A percentile compares a stretch with the other conserved stretches of the same genome.
phyloP scores from a whole-genome alignment of 2,329 filamentous ascomycete species.

The Epichloe bromicola region DNA sequence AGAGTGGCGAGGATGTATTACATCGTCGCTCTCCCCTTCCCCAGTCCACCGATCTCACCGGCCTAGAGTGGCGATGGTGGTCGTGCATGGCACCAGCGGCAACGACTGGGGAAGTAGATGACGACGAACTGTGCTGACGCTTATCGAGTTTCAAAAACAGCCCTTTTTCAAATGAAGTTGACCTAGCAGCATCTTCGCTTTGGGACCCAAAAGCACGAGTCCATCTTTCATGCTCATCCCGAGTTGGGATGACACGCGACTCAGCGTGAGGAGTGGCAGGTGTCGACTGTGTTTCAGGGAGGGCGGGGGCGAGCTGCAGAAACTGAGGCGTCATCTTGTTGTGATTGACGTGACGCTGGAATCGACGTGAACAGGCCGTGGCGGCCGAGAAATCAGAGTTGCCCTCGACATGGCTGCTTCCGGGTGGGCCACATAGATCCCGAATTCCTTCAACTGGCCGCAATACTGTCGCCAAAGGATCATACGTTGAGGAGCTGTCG shows the following conservation, averaged over 20 bases:
- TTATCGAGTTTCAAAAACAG: slow-evolving; percentile 48
- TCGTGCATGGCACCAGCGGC: slow-evolving; percentile 46
- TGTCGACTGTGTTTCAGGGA: slow-evolving; percentile 16
- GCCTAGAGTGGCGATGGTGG: slow-evolving; percentile 29
- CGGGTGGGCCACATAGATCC: neutral
- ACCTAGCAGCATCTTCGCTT: slow-evolving; percentile 37
- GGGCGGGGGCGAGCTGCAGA: slow-evolving; percentile 22
- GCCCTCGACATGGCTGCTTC: neutral
- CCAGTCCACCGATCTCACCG: slow-evolving; percentile 32
- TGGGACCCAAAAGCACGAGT: slow-evolving; percentile 25
- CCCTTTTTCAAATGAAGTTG: slow-evolving; percentile 51
- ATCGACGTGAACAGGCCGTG: slow-evolving; percentile 11
- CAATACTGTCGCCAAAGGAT: slow-evolving; percentile 27
- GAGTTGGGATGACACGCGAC: slow-evolving; percentile 17
- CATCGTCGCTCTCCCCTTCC: slow-evolving; percentile 17
- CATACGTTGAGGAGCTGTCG: slow-evolving; percentile 18
- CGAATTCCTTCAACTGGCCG: slow-evolving; percentile 13
- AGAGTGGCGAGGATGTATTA: slow-evolving; percentile 24
- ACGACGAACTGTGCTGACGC: slow-evolving; percentile 48
- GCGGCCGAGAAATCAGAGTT: slow-evolving; percentile 11
- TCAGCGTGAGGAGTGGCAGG: slow-evolving; percentile 25
- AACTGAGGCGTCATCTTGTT: slow-evolving; percentile 31
- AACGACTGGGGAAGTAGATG: slow-evolving; percentile 35
- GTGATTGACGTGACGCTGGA: slow-evolving; percentile 30
- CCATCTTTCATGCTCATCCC: slow-evolving; percentile 30